Conservation (phyloP, 2,329 filamentous ascomycete genomes). For the Diaporthe caulivora region DNA sequence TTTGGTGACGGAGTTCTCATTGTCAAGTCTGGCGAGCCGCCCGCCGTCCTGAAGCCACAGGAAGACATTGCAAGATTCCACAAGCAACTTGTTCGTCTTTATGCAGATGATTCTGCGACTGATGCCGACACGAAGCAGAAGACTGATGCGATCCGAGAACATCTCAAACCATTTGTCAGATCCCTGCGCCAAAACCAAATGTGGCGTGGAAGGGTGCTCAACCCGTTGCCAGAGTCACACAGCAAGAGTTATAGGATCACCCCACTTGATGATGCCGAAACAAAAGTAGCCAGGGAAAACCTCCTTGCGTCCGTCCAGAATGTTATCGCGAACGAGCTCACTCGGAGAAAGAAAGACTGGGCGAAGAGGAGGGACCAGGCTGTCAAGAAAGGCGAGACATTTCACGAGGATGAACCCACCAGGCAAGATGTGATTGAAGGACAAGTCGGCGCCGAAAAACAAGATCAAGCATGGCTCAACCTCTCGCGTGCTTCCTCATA, state of each 20-base stretch:
- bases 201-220: not conserved
- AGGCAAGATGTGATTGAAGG: not conserved
- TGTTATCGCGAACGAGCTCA: not conserved
- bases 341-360: not conserved
- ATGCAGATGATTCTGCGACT: not conserved
- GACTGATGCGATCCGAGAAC: not conserved
- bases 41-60: not conserved
- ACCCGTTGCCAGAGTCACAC: not conserved
- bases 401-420: not conserved
- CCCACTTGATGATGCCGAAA: not conserved
- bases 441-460: not conserved
- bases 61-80: not conserved
- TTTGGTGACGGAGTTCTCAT: not conserved
- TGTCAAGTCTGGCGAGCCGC: not conserved
- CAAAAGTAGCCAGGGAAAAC: not conserved
- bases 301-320: not conserved
- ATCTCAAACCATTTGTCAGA: not conserved
- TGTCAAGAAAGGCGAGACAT: not conserved
- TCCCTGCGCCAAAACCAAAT: not conserved
- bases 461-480: not conserved
- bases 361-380: not conserved
- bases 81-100: not conserved
- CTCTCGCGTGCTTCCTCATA: not conserved
- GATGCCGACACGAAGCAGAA: not conserved
- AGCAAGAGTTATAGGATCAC: not conserved